Base-by-base conservation (phyloP, 148 eudicot genomes). In the Fagopyrum esculentum region DNA sequence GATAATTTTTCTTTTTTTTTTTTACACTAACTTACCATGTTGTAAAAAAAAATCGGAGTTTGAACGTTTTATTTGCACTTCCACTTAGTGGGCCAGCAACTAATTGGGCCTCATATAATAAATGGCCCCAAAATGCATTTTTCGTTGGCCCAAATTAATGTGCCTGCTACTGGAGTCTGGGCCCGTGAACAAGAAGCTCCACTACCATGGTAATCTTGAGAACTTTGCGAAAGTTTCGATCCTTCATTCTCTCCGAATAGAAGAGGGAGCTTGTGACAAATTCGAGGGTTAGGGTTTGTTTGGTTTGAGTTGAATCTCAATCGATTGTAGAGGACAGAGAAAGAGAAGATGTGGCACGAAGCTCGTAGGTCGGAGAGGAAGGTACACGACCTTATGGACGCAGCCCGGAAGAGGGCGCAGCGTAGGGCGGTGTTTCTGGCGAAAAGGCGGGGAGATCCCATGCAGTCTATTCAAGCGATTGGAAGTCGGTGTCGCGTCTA, bases 351-450 rank as follows among this genome's bases (percentile, higher is more conserved):
- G 99, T 95, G 99, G 99, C 98, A 95, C 80, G 99, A 95, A 82
- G 98, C 98, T 15, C 81, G 98, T 59, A 85, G 96, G 78, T 95
- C 98, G 85, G 98, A 95, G 93, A 87, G 80, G 86, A 95, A 95
- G 78, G 98, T 95, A 30, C 97, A 95, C 82, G 97, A 95, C 76
- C 84, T 95, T 92, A 95, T 92, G 98, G 98, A 95, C 82, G 92
- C 92, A 0, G 97, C 97, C 68, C 84, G 98, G 4, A 95, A 95
- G 83, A 73, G 98, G 77, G 97, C 97, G 15, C 99, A 92, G 79
- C 79, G 98, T 43, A 89, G 98, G 50, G 98, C 99, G 19, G 47
- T 92, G 5, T 95, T 84, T 79, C 84, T 95, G 9, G 97, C 99
- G 17, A 95, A 95, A 80, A 79, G 94, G 10, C 92, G 99, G 43